Evolutionary conservation across 2,329 filamentous ascomycete species (phyloP), one percentile per base, ranked within the genome.

Genomic region (Colletotrichum plurivorum): DNA sequence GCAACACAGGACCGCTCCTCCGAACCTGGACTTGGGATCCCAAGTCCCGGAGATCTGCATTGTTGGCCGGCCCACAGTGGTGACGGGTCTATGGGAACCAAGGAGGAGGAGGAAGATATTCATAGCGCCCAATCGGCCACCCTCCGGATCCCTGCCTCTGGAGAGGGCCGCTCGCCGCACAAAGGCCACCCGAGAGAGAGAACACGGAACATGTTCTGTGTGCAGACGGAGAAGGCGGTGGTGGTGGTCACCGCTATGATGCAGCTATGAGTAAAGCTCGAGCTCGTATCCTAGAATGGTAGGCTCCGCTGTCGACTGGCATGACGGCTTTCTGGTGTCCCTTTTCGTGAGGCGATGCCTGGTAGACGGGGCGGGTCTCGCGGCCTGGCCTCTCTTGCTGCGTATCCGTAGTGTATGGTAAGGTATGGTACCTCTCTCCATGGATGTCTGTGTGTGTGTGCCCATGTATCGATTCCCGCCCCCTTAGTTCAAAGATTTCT

Each of bases 251-350:
- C 62, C 66, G 62, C 66, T 61, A 66, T 69, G 66, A 66, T 69
- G 66, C 43, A 69, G 49, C 51, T 20, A 61, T 56, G 62, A 66
- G 67, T 60, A 61, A 66, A 69, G 20, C 25, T 66, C 55, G 55
- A 69, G 67, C 67, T 69, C 67, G 67, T 69, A 69, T 69, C 67
- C 67, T 69, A 69, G 67, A 66, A 61, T 69, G 67, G 67, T 51
- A 49, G 67, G 56, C 67, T 66, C 67, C 67, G 67, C 67, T 66
- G 67, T 36, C 43, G 55, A 66, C 62, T 31, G 67, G 55, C 67
- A 69, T 69, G 67, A 66, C 62, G 62, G 55, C 16, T 53, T 43
- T 56, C 58, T 69, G 55, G 39, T 61, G 62, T 39, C 55, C 62
- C 62, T 69, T 45, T 39, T 60, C 52, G 36, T 69, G 67, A 66